Percentiles rank a stretch among this genome's conserved stretches.
Evolutionary conservation across 164 flowering plant species (phyloP).

Genomic region (Magnolia changhungtana): DNA sequence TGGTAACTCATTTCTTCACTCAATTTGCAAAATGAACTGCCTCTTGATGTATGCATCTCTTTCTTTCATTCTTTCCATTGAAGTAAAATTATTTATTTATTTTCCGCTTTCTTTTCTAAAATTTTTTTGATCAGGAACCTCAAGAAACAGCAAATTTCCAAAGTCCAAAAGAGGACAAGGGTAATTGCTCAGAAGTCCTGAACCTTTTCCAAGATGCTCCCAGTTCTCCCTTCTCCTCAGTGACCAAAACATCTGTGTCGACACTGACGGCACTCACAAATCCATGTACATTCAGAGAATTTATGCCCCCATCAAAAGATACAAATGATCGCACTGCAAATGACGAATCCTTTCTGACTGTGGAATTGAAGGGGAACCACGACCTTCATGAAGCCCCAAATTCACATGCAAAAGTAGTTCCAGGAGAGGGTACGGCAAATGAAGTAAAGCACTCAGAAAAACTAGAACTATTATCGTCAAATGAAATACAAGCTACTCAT

Average conservation of each 20-base stretch:
- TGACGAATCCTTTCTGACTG: constrained; percentile 30
- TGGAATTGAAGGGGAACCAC: constrained; percentile 23
- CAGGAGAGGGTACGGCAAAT: constrained; percentile 18
- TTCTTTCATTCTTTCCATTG: not conserved
- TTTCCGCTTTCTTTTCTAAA: not conserved
- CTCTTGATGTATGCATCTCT: constrained; percentile 41
- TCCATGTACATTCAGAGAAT: constrained; percentile 39
- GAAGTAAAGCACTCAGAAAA: constrained; percentile 20
- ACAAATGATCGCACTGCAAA: constrained; percentile 21
- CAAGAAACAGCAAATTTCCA: constrained; percentile 34
- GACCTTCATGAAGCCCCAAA: constrained; percentile 15
- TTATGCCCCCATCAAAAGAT: constrained; percentile 39
- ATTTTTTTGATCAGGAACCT: constrained; percentile 33
- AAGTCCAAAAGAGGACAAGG: constrained; percentile 31
- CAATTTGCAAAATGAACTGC: constrained; percentile 54
- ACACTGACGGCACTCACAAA: constrained; percentile 22
- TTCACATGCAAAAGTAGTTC: constrained; percentile 23
- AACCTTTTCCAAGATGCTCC: constrained; percentile 46
- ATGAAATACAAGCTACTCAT: constrained; percentile 40
- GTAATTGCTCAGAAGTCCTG: constrained; percentile 40
- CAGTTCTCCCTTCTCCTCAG: constrained; percentile 32
- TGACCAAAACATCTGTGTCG: constrained; percentile 27
- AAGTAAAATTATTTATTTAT: not conserved
- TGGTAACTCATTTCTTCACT: constrained; percentile 37
- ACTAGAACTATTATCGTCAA: constrained; percentile 14